These are phyloP conservation scores for Tuber melanosporum DNA, from an alignment of 495 filamentous ascomycete genomes.

Conservation along the genomic window DNA sequence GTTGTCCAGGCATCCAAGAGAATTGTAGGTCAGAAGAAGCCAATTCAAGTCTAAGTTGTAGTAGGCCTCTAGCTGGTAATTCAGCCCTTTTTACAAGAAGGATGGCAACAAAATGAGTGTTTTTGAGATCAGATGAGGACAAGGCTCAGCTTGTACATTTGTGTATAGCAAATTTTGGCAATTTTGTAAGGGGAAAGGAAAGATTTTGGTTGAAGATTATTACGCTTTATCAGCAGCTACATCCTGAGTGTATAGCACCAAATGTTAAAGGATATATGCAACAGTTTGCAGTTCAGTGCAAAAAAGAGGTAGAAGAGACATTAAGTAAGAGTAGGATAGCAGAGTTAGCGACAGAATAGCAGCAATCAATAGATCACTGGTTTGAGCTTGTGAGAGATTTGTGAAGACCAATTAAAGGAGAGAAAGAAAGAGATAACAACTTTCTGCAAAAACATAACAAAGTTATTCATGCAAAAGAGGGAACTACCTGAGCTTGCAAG, in stretches of 20 bases:
- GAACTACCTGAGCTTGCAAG: not conserved
- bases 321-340: not conserved
- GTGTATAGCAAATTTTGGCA: not conserved
- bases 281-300: not conserved
- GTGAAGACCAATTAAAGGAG: not conserved
- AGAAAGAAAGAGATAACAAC: not conserved
- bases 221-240: not conserved
- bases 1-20: no score
- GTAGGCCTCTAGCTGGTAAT: no score
- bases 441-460: not conserved
- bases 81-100: no score
- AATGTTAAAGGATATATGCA: not conserved
- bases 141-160: not conserved
- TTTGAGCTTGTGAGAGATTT: not conserved
- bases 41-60: no score
- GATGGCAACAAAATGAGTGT: no score
- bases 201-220: not conserved
- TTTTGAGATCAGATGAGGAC: not conserved
- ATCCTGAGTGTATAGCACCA: no score
- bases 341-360: not conserved
- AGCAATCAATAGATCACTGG: not conserved
- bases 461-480: not conserved
- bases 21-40: no score
- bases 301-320: not conserved
- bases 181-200: not conserved